phyloP scores from a whole-genome alignment of 768 basidiomycete species.

The Leucosporidium creatinivorum region DNA sequence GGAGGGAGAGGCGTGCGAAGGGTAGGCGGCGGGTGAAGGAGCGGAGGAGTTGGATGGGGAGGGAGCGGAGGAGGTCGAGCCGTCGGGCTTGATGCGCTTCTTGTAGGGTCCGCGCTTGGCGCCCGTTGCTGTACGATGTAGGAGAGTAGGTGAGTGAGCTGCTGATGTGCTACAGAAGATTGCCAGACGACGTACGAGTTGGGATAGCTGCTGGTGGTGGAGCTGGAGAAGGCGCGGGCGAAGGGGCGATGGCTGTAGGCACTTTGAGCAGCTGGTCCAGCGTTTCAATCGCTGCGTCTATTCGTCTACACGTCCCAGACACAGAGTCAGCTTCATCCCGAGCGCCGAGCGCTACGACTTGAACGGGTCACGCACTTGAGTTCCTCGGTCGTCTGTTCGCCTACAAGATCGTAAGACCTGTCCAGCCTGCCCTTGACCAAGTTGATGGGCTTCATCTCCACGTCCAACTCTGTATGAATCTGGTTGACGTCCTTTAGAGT shows the following conservation, averaged over 20 bases:
- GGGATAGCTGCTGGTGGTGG: not conserved
- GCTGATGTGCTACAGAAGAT: not conserved
- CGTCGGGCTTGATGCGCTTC: conserved; percentile 24
- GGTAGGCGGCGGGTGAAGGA: conserved; percentile 10
- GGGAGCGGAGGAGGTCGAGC: not conserved
- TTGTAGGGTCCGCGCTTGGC: conserved; percentile 7
- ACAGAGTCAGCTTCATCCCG: not conserved
- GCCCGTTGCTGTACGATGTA: not conserved
- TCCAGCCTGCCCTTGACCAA: conserved; percentile 9
- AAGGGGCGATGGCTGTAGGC: not conserved
- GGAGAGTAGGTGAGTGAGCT: not conserved
- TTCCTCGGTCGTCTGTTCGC: conserved; percentile 16
- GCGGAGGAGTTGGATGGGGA: conserved; percentile 11
- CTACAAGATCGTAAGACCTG: conserved; percentile 16
- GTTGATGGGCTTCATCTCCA: conserved; percentile 10
- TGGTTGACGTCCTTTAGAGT: conserved; percentile 22
- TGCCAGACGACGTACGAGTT: not conserved
- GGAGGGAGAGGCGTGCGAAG: conserved; percentile 1
- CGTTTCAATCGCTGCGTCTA: conserved; percentile 10
- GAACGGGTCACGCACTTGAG: conserved; percentile 13
- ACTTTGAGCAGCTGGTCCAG: conserved; percentile 13
- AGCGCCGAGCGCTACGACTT: too few species aligned
- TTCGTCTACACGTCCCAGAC: not conserved
- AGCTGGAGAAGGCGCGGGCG: not conserved
- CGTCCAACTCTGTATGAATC: conserved; percentile 22